Base-by-base conservation (phyloP, 768 basidiomycete species). In the Lactarius pseudohatsudake region DNA sequence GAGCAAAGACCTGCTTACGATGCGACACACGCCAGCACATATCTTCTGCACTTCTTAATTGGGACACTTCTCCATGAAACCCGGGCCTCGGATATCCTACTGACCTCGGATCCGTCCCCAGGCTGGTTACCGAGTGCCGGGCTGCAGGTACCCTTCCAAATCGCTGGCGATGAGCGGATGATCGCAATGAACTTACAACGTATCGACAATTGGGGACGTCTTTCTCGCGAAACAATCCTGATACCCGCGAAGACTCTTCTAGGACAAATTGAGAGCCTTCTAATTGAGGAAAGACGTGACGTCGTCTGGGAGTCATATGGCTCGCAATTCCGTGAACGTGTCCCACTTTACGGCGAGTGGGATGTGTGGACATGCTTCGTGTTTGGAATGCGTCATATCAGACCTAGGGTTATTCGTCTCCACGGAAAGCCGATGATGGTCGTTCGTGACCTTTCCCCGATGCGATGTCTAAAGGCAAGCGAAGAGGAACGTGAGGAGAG, bases 131-230 rank as follows among this genome's bases (percentile, higher is more conserved):
- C 66, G 18, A 43, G 26, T 32, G 32, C 53, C 22, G 15, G 40
- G 20, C 26, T 64, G 66, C 59, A 57, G 36, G 57, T 84, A 78
- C 78, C 70, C 11, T 71, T 71, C 57, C 59, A 59, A 43, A 59
- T 45, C 22, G 45, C 65, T 22, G 7, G 58, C 15, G 43, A 66
- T n/a, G 64, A 71, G 18, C 64, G 55, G 15, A 41, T 59, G 26
- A 41, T 70, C 59, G 62, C 45, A 3, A 34, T 66, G 45, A 62
- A 57, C 40, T 32, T 62, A 18, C 28, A n/a, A 32, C 22, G 2
- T 28, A 1, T 22, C 30, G 6, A 26, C 30, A 1, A n/a, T 54
- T 32, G 16, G 11, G 20, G 18, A 15, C 3, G 0, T 26, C 6
- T 34, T 22, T n/a, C n/a, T n/a, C n/a, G n/a, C 57, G 18, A 67